phyloP scores from a whole-genome alignment of 1,284 basidiomycete species.

The Lentinula novae-zelandiae region DNA sequence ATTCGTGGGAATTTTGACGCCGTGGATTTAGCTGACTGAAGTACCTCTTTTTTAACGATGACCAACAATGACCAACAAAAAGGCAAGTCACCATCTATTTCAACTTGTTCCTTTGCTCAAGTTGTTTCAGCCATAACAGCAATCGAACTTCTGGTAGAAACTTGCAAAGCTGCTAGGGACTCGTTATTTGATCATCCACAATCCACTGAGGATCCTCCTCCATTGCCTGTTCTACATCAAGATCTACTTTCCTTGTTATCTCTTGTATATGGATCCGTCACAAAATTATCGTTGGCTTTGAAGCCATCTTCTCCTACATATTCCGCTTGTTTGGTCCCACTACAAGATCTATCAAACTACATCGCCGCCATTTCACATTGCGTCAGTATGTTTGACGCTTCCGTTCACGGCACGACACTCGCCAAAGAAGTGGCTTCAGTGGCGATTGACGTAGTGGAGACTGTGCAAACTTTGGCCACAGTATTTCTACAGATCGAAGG shows the following conservation, averaged over 20 bases:
- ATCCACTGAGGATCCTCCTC: conserved; percentile 19
- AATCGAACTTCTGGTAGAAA: conserved; percentile 29
- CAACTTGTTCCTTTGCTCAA: background rate
- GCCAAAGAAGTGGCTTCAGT: conserved; percentile 42
- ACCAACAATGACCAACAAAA: conserved; percentile 35
- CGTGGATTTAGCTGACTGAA: background rate
- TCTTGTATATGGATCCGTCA: conserved; percentile 56
- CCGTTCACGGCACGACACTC: conserved; percentile 49
- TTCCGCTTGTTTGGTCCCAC: conserved; percentile 47
- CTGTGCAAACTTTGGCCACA: conserved; percentile 37
- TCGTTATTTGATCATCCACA: conserved; percentile 22
- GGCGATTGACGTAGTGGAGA: conserved; percentile 43
- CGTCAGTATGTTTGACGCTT: conserved; percentile 44
- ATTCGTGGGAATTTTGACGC: background rate
- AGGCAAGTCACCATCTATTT: conserved; percentile 21
- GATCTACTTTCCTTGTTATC: conserved; percentile 62
- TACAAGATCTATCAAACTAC: conserved; percentile 55
- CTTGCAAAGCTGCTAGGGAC: conserved; percentile 42
- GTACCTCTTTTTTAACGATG: background rate
- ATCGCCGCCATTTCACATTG: conserved; percentile 58
- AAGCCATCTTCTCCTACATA: conserved; percentile 59
- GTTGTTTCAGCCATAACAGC: background rate
- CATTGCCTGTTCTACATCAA: conserved; percentile 40
- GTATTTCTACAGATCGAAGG: conserved; percentile 33
- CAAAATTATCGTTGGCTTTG: conserved; percentile 63